Percentiles rank a stretch among this genome's conserved stretches.
phyloP scores from a whole-genome alignment of 139 green algal genomes.

The Zygnema cylindricum region DNA sequence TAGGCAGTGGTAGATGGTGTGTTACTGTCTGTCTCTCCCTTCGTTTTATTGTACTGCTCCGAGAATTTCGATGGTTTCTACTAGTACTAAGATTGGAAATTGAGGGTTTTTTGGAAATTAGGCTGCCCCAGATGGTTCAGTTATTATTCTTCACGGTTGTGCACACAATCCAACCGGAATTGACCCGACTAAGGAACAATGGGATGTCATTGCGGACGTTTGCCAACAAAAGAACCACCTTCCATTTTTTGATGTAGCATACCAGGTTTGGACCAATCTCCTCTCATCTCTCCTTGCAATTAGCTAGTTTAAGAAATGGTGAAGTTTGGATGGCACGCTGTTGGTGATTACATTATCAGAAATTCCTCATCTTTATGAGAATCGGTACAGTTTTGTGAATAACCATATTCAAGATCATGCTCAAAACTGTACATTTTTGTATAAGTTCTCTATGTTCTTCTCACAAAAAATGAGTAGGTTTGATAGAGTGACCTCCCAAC shows the following conservation, averaged over 20 bases:
- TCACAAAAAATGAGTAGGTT: no score
- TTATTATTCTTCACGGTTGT: slow-evolving; percentile 95
- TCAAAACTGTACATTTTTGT: no score
- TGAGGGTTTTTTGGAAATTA: slow-evolving; percentile 19
- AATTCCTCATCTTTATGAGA: background rate
- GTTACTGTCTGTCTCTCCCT: no score
- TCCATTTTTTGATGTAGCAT: slow-evolving; percentile 98
- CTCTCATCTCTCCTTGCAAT: background rate
- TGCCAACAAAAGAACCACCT: slow-evolving; percentile 78
- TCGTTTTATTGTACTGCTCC: no score
- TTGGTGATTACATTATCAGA: background rate
- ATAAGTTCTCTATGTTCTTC: no score
- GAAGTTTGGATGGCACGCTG: background rate
- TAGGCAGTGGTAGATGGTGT: no score
- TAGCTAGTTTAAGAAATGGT: background rate
- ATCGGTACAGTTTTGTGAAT: no score
- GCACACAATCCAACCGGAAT: slow-evolving; percentile 98
- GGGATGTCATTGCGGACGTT: slow-evolving; percentile 87
- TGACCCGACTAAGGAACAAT: slow-evolving; percentile 95
- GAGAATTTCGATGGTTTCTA: no score
- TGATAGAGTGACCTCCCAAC: no score
- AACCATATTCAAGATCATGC: no score
- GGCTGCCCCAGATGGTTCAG: slow-evolving; percentile 82
- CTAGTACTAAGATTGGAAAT: no score
- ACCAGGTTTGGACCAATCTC: slow-evolving; percentile 79